A percentile compares a stretch with the other conserved stretches of the same genome.
Evolutionary conservation across 192 early-diverging fungal species (phyloP).

Genomic region (Rhizoclosmatium globosum): DNA sequence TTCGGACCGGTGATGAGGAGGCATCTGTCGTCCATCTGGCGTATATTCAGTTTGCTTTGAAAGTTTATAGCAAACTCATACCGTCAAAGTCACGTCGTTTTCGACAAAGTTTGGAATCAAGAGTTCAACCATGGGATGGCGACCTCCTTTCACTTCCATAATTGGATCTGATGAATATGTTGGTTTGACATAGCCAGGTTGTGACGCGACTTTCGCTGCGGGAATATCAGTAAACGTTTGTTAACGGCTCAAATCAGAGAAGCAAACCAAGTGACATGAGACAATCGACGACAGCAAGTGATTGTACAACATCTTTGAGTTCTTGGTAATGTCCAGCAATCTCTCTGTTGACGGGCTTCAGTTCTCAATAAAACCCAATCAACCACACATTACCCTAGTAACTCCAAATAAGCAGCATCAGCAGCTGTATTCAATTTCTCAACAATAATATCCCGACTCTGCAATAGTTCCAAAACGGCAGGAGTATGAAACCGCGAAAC

Average conservation of each 20-base stretch:
- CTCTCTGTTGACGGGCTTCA: conserved; percentile 39
- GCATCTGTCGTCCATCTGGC: conserved; percentile 35
- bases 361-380: not conserved
- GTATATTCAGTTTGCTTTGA: not conserved
- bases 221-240: not conserved
- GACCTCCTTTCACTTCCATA: conserved; percentile 63
- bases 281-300: conserved; percentile 70
- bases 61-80: not conserved
- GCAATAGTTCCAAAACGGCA: conserved; percentile 58
- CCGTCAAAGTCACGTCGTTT: conserved; percentile 64
- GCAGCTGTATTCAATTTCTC: conserved; percentile 65
- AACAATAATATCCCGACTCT: conserved; percentile 61
- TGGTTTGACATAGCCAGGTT: conserved; percentile 74
- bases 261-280: conserved; percentile 66
- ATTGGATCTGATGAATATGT: conserved; percentile 55
- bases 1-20: conserved; percentile 62
- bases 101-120: conserved; percentile 64
- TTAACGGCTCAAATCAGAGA: not conserved
- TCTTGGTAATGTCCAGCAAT: conserved; percentile 64
- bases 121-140: conserved; percentile 76
- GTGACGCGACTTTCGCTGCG: conserved; percentile 60
- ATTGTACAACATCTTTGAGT: conserved; percentile 65
- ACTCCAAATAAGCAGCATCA: conserved; percentile 63
- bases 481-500: conserved; percentile 71
- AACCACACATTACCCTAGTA: conserved; percentile 41